These are phyloP conservation scores for Pleurotus platypus DNA, from an alignment of 768 basidiomycete genomes.

Conservation along the genomic window DNA sequence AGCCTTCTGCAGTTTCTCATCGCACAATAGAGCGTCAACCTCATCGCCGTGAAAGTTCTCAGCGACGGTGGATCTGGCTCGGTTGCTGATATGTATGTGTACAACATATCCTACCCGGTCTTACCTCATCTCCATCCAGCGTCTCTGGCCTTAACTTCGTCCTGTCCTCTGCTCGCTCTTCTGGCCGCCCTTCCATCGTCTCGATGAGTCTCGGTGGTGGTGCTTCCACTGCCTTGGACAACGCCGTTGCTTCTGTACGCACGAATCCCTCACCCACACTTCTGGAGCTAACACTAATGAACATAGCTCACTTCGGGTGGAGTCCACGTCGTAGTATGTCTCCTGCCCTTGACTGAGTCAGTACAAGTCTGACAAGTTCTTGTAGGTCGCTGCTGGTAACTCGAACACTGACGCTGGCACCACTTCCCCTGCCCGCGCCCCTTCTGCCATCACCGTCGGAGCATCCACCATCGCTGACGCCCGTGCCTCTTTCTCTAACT, in stretches of 20 bases:
- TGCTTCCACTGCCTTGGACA: slow-evolving; percentile 23
- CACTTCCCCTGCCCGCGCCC: slow-evolving; percentile 31
- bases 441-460: slow-evolving; percentile 34
- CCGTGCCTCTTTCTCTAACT: slow-evolving; percentile 35
- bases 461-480: slow-evolving; percentile 31
- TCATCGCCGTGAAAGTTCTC: slow-evolving; percentile 42
- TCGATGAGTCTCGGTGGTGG: slow-evolving; percentile 34
- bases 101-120: neutral
- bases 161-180: slow-evolving; percentile 11
- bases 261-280: neutral
- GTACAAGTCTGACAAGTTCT: neutral
- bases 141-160: slow-evolving; percentile 32
- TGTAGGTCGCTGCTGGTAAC: slow-evolving; percentile 33
- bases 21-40: slow-evolving; percentile 19
- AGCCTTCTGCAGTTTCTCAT: too few relatives aligned
- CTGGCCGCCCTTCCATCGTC: slow-evolving; percentile 27
- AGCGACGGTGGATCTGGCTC: slow-evolving; percentile 23
- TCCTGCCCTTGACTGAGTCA: neutral
- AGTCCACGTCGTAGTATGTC: slow-evolving; percentile 24
- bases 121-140: slow-evolving; percentile 10
- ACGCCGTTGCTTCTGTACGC: slow-evolving; percentile 24
- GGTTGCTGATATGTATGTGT: slow-evolving; percentile 21
- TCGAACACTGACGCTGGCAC: slow-evolving; percentile 23
- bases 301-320: slow-evolving; percentile 24
- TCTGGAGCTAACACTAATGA: neutral